Evolutionary conservation across 2,329 filamentous ascomycete species (phyloP).

Genomic region (Pestalotiopsis sp.): DNA sequence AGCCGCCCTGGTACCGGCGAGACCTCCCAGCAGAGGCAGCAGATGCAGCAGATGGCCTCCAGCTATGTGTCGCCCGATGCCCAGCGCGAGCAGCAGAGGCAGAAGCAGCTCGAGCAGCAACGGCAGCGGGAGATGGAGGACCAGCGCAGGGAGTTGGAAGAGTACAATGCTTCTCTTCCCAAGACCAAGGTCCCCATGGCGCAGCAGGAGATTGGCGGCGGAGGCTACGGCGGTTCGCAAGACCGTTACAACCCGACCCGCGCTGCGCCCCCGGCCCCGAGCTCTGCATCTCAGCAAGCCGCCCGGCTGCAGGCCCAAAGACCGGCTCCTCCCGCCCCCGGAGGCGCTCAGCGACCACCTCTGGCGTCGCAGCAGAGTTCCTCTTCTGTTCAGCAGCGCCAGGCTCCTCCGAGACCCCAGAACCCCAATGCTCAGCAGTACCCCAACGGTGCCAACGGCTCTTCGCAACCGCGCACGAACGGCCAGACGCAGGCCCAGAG

Average conservation of each 20-base stretch:
- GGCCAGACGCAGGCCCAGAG: conserved; percentile 42
- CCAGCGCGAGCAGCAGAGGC: conserved; percentile 57
- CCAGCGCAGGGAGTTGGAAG: conserved; percentile 75
- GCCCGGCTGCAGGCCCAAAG: conserved; percentile 69
- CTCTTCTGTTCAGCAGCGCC: conserved; percentile 43
- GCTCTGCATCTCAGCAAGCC: conserved; percentile 55
- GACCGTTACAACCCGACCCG: conserved; percentile 84
- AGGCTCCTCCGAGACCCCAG: conserved; percentile 44
- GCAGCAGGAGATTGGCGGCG: conserved; percentile 85
- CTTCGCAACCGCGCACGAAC: conserved; percentile 47
- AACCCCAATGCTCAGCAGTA: conserved; percentile 56
- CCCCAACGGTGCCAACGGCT: conserved; percentile 53
- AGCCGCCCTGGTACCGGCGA: conserved; percentile 46
- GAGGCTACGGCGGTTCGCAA: conserved; percentile 48
- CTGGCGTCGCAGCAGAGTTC: conserved; percentile 52
- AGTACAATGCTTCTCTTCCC: conserved; percentile 86
- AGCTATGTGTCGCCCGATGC: conserved; percentile 54
- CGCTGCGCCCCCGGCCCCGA: conserved; percentile 79
- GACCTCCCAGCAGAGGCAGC: conserved; percentile 53
- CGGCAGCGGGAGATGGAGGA: conserved; percentile 61
- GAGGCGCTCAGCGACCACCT: conserved; percentile 42
- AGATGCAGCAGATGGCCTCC: conserved; percentile 56
- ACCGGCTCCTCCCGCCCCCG: conserved; percentile 73
- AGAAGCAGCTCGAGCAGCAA: conserved; percentile 63
- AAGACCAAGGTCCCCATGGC: conserved; percentile 78